phyloP scores from a whole-genome alignment of 2,329 filamentous ascomycete genomes.

The Akanthomyces lecanii region DNA sequence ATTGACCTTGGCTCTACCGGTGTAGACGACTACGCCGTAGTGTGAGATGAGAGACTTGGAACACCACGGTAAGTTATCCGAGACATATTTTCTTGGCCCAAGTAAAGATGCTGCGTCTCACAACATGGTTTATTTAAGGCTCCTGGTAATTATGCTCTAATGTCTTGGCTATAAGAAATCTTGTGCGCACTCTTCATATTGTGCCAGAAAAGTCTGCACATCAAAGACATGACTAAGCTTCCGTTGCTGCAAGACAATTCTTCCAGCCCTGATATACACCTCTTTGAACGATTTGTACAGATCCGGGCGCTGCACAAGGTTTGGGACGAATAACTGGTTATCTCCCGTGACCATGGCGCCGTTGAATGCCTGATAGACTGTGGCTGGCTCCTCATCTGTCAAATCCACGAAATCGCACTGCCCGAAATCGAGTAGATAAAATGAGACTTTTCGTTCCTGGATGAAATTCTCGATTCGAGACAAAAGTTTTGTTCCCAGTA shows the following conservation, averaged over 20 bases:
- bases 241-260: slow-evolving; percentile 18
- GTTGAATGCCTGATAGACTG: slow-evolving; percentile 24
- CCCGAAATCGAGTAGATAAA: slow-evolving; percentile 24
- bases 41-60: no score
- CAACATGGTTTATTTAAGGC: no score
- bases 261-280: slow-evolving; percentile 19
- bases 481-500: slow-evolving; percentile 17
- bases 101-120: no score
- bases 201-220: slow-evolving; percentile 20
- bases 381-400: not conserved
- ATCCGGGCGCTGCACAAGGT: slow-evolving; percentile 17
- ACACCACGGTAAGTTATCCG: no score
- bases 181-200: slow-evolving; percentile 24
- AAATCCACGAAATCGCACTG: slow-evolving; percentile 24
- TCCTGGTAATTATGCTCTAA: no score
- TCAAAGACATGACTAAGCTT: slow-evolving; percentile 18
- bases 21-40: no score
- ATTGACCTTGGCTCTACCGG: not conserved
- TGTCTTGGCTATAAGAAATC: slow-evolving; percentile 20
- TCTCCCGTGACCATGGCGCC: slow-evolving; percentile 24
- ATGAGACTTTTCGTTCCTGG: slow-evolving; percentile 16
- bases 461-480: not conserved
- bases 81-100: no score
- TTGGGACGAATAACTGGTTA: slow-evolving; percentile 24
- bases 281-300: slow-evolving; percentile 20